phyloP scores from a whole-genome alignment of 208 protist genomes.

The Leishmania guyanensis region DNA sequence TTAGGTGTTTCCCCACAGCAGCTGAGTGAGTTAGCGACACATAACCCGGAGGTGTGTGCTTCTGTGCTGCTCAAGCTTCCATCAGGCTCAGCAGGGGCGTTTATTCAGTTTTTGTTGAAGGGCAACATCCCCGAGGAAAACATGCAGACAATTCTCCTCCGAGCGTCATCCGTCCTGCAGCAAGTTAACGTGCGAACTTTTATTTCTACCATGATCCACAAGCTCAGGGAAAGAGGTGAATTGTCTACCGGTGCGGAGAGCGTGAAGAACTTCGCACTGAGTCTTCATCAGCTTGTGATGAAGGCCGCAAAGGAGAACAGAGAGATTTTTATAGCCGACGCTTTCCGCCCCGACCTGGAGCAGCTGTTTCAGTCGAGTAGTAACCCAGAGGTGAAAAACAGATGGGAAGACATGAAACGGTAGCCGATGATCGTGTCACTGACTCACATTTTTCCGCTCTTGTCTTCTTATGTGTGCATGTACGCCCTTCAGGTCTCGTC shows the following conservation, averaged over 20 bases:
- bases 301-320: slow-evolving; percentile 71
- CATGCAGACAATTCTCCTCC: slow-evolving; percentile 55
- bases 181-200: slow-evolving; percentile 63
- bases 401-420: slow-evolving; percentile 77
- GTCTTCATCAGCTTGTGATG: slow-evolving; percentile 62
- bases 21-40: slow-evolving; percentile 41
- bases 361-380: slow-evolving; percentile 47
- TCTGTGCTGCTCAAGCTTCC: slow-evolving; percentile 54
- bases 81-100: slow-evolving; percentile 27
- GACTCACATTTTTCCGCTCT: background rate
- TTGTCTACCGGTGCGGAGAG: slow-evolving; percentile 26
- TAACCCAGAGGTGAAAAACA: slow-evolving; percentile 44
- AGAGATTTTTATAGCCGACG: slow-evolving; percentile 61
- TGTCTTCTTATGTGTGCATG: background rate
- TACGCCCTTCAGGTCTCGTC: background rate
- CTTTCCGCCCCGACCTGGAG: slow-evolving; percentile 47
- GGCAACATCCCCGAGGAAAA: slow-evolving; percentile 42
- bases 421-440: slow-evolving; percentile 26
- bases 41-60: slow-evolving; percentile 66
- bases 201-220: slow-evolving; percentile 39
- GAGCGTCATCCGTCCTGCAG: slow-evolving; percentile 45
- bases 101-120: slow-evolving; percentile 54
- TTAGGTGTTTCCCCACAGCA: slow-evolving; percentile 46
- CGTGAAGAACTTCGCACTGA: slow-evolving; percentile 53
- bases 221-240: slow-evolving; percentile 49